A percentile compares a stretch with the other conserved stretches of the same genome.
Conservation (phyloP, 2,329 filamentous ascomycete species). For the Ceratocystis lukuohia region DNA sequence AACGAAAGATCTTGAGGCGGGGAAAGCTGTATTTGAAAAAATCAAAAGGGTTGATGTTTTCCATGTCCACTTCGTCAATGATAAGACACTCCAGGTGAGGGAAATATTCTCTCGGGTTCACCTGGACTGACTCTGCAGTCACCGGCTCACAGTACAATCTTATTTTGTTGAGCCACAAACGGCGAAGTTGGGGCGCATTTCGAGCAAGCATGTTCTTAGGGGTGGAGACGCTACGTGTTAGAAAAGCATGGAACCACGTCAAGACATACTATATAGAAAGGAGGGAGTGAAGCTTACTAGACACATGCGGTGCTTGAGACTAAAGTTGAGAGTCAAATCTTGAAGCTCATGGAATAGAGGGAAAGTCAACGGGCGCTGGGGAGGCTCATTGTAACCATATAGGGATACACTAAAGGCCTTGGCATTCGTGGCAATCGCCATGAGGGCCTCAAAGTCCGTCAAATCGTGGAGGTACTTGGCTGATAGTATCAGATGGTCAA, state of each 20-base stretch:
- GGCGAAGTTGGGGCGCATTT: background rate
- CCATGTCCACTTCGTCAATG: background rate
- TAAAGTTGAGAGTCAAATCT: background rate
- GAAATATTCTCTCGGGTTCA: background rate
- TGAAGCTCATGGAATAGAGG: background rate
- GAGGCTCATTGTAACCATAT: background rate
- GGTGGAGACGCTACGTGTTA: background rate
- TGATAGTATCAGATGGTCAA: background rate
- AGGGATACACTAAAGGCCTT: background rate
- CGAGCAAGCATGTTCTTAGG: background rate
- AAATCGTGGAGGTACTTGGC: too few relatives aligned
- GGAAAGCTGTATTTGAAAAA: background rate
- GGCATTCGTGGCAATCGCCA: background rate
- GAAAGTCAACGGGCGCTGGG: background rate
- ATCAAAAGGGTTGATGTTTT: background rate
- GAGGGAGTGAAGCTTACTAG: background rate
- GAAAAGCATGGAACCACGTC: background rate
- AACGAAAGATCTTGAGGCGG: background rate
- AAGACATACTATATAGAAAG: background rate
- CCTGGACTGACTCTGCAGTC: background rate
- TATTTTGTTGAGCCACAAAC: background rate
- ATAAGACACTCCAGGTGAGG: background rate
- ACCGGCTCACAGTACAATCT: background rate
- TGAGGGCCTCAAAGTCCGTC: background rate
- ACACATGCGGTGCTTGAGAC: background rate